These are phyloP conservation scores for Globisporangium acanthophoron DNA, from an alignment of 352 stramenopile genomes.

Conservation along the genomic window DNA sequence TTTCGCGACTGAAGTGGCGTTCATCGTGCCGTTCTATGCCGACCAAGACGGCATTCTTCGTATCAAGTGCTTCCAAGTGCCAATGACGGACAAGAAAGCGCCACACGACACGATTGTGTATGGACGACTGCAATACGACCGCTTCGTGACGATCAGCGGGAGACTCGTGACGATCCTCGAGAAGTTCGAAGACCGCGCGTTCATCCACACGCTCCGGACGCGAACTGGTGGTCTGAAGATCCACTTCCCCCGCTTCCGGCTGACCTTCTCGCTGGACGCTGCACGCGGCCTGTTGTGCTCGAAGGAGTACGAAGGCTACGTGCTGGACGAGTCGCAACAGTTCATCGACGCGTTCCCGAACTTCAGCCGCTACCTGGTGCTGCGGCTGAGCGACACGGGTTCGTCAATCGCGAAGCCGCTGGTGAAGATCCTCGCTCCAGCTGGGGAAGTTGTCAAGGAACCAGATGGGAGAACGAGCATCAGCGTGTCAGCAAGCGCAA, in stretches of 20 bases:
- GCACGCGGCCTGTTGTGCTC: constrained; percentile 6
- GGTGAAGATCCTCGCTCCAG: no score
- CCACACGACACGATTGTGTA: no score
- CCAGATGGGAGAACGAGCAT: no score
- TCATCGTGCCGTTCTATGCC: constrained; percentile 1
- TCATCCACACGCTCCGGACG: constrained; percentile 23
- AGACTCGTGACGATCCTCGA: constrained; percentile 9
- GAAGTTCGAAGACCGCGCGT: constrained; percentile 39
- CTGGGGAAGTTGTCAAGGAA: no score
- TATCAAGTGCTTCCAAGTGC: constrained; percentile 26
- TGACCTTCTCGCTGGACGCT: constrained; percentile 33
- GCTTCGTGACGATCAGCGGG: background rate
- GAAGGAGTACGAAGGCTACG: constrained; percentile 32
- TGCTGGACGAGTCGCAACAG: constrained; percentile 28
- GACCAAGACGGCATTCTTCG: no score
- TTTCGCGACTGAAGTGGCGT: background rate
- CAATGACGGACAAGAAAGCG: constrained; percentile 16
- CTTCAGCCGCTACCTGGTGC: constrained; percentile 33
- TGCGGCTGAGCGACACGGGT: constrained; percentile 11
- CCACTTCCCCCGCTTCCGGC: constrained; percentile 32
- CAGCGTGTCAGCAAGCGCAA: no score
- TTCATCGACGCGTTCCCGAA: constrained; percentile 30
- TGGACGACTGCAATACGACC: no score
- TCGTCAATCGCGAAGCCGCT: constrained; percentile 1
- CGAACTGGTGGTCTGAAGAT: constrained; percentile 21